Conservation (phyloP, 768 basidiomycete genomes). For the Mycena rosella region DNA sequence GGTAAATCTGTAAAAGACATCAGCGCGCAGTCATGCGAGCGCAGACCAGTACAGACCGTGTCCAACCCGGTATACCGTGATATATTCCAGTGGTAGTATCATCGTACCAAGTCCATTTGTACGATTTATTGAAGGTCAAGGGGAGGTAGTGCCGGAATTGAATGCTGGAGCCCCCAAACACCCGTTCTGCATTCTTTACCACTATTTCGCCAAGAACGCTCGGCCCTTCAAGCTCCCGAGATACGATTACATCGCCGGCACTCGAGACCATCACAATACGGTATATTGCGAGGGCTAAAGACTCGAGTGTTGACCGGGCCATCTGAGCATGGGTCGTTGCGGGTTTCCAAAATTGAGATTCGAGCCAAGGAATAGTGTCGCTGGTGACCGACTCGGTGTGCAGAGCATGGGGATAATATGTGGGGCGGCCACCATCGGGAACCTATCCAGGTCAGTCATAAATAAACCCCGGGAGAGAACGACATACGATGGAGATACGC, state of each 20-base stretch:
- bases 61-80: constrained; percentile 27
- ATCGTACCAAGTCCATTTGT: constrained; percentile 18
- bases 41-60: constrained; percentile 3
- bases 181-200: background rate
- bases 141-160: constrained; percentile 5
- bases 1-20: constrained; percentile 5
- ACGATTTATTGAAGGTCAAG: background rate
- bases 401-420: background rate
- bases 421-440: constrained; percentile 11
- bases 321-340: background rate
- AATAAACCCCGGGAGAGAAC: background rate
- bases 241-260: background rate
- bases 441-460: background rate
- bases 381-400: background rate
- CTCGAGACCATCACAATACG: constrained; percentile 12
- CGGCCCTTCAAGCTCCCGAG: background rate
- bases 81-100: constrained; percentile 5
- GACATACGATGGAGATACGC: constrained; percentile 8
- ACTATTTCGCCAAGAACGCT: constrained; percentile 14
- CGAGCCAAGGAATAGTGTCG: constrained; percentile 2
- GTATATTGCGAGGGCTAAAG: constrained; percentile 2
- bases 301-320: background rate
- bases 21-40: background rate
- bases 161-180: constrained; percentile 2
- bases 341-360: constrained; percentile 5